These are phyloP conservation scores for Silene vulgaris DNA, from an alignment of 179 eudicot species.

Conservation along the genomic window DNA sequence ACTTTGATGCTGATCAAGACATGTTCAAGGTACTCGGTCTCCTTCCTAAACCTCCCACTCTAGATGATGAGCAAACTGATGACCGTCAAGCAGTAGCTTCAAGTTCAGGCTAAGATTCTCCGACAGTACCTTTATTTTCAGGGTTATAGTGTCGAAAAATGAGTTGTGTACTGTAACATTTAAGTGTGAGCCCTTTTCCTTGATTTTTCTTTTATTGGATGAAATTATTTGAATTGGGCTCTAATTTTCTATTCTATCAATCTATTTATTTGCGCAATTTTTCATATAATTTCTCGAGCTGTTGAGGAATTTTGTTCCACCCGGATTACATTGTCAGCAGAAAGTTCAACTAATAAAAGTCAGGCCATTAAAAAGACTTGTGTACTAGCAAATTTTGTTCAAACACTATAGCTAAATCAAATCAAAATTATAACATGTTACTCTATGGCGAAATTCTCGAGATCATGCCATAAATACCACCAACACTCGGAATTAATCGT, in stretches of 20 bases:
- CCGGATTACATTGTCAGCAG: too few relatives aligned
- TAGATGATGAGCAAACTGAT: conserved; percentile 47
- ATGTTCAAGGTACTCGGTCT: conserved; percentile 93
- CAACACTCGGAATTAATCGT: too few relatives aligned
- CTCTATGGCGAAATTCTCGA: too few relatives aligned
- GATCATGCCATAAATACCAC: too few relatives aligned
- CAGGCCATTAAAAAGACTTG: too few relatives aligned
- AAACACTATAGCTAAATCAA: too few relatives aligned
- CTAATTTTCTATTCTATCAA: not conserved
- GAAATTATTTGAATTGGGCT: not conserved
- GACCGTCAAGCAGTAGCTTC: conserved; percentile 39
- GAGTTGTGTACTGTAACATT: conserved; percentile 1
- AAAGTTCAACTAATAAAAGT: too few relatives aligned
- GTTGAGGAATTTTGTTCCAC: too few relatives aligned
- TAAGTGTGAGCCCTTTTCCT: not conserved
- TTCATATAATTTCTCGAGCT: not conserved
- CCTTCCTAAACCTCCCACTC: conserved; percentile 67
- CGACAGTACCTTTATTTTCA: conserved; percentile 9
- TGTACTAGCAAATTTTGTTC: too few relatives aligned
- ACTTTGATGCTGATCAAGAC: conserved; percentile 75
- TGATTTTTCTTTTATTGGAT: not conserved
- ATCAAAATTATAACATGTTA: too few relatives aligned
- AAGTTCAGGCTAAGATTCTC: conserved; percentile 40
- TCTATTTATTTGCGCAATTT: not conserved
- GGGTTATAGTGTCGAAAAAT: not conserved